Evolutionary conservation across 306 rosid genomes (phyloP).

Genomic region (Benincasa hispida): DNA sequence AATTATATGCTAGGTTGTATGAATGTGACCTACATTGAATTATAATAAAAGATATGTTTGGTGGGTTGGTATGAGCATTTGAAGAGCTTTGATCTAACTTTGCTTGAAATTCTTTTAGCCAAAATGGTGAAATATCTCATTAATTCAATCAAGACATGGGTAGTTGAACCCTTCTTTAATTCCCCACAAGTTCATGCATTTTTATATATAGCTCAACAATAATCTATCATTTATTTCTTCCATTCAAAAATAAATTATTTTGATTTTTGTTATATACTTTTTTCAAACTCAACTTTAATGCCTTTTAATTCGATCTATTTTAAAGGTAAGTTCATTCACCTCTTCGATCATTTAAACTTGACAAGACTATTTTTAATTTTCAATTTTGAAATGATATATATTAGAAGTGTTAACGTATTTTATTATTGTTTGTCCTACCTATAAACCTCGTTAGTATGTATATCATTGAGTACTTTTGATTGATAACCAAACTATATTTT

Average conservation of each 20-base stretch:
- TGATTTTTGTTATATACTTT: not conserved
- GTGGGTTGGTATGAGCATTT: not conserved
- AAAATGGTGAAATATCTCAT: not conserved
- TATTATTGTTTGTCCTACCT: no score
- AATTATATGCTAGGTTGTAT: not conserved
- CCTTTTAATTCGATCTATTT: not conserved
- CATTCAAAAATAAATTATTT: not conserved
- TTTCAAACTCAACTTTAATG: not conserved
- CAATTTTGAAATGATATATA: not conserved
- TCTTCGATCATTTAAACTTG: not conserved
- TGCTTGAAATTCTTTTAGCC: not conserved
- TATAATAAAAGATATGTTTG: not conserved
- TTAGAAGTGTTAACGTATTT: no score
- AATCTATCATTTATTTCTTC: not conserved
- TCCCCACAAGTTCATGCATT: not conserved
- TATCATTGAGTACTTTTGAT: no score
- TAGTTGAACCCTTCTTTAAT: not conserved
- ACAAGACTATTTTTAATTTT: not conserved
- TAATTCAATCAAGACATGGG: not conserved
- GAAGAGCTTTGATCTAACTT: not conserved
- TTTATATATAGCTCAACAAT: not conserved
- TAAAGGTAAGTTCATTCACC: not conserved
- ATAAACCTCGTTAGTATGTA: no score
- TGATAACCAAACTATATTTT: no score
- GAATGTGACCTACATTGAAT: conserved; percentile 2